Conservation (phyloP, 768 basidiomycete species). For the Tulasnella calospora region DNA sequence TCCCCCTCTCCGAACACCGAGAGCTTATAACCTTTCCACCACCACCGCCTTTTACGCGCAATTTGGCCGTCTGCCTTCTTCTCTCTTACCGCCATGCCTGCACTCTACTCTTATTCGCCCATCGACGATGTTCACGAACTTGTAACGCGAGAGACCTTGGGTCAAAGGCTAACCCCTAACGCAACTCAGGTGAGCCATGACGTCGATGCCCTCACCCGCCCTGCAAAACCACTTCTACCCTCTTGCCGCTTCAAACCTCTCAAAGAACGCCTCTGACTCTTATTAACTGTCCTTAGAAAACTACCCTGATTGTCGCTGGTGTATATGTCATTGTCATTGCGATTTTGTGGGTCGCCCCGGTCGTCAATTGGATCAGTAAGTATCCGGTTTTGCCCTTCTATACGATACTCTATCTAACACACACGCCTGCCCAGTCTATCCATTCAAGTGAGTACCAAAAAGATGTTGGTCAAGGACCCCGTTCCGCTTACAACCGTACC, state of each 20-base stretch:
- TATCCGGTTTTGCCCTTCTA: slow-evolving; percentile 28
- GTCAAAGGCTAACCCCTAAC: slow-evolving; percentile 25
- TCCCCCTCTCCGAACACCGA: not conserved
- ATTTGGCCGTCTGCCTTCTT: not conserved
- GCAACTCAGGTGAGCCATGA: slow-evolving; percentile 24
- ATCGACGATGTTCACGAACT: slow-evolving; percentile 11
- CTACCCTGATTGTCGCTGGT: slow-evolving; percentile 75
- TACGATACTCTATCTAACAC: not conserved
- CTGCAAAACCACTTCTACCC: not conserved
- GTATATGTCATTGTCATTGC: slow-evolving; percentile 68
- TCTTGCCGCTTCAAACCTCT: not conserved
- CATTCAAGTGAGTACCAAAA: slow-evolving; percentile 70
- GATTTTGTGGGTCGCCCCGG: slow-evolving; percentile 75
- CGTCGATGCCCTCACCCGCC: not conserved
- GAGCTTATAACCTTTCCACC: not conserved
- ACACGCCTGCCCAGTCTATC: slow-evolving; percentile 59
- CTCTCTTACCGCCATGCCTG: slow-evolving; percentile 11
- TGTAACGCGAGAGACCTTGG: slow-evolving; percentile 16
- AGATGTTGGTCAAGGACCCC: not conserved
- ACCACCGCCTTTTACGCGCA: not conserved
- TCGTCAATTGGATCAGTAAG: slow-evolving; percentile 68
- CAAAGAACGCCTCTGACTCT: not conserved
- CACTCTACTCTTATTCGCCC: not conserved
- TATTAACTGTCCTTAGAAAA: slow-evolving; percentile 32
- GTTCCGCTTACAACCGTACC: not conserved